These are phyloP conservation scores for Xylaria acuta DNA, from an alignment of 495 filamentous ascomycete genomes.

Conservation along the genomic window DNA sequence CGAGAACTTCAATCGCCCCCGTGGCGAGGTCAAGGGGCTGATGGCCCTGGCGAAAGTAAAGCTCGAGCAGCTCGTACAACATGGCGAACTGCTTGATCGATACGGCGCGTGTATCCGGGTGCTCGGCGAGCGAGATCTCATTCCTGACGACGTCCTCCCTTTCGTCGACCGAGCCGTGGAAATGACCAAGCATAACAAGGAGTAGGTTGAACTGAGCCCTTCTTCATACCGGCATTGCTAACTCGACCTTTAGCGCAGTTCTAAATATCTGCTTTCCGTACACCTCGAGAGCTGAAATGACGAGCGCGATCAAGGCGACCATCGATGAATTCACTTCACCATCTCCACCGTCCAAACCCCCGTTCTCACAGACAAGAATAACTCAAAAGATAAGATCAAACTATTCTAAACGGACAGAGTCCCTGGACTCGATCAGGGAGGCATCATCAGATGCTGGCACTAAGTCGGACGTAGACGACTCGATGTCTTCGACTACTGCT, in stretches of 20 bases:
- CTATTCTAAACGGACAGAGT: conserved; percentile 56
- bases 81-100: conserved; percentile 89
- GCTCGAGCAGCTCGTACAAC: conserved; percentile 85
- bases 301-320: conserved; percentile 84
- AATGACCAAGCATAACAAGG: conserved; percentile 81
- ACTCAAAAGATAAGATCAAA: conserved; percentile 77
- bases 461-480: conserved; percentile 59
- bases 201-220: conserved; percentile 50
- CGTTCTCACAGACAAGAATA: conserved; percentile 87
- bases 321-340: conserved; percentile 82
- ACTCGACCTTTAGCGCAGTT: conserved; percentile 61
- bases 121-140: conserved; percentile 78
- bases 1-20: conserved; percentile 98
- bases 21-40: conserved; percentile 93
- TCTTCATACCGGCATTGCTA: conserved; percentile 13
- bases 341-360: conserved; percentile 62
- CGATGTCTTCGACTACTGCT: conserved; percentile 58
- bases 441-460: conserved; percentile 44
- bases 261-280: conserved; percentile 98
- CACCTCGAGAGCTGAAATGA: conserved; percentile 95
- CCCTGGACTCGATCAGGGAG: conserved; percentile 53
- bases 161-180: conserved; percentile 82
- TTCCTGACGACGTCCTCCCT: conserved; percentile 85
- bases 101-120: conserved; percentile 89
- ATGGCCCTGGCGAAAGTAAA: conserved; percentile 99